Evolutionary conservation across 2,329 filamentous ascomycete species (phyloP).

Genomic region (Sporothrix sp.): DNA sequence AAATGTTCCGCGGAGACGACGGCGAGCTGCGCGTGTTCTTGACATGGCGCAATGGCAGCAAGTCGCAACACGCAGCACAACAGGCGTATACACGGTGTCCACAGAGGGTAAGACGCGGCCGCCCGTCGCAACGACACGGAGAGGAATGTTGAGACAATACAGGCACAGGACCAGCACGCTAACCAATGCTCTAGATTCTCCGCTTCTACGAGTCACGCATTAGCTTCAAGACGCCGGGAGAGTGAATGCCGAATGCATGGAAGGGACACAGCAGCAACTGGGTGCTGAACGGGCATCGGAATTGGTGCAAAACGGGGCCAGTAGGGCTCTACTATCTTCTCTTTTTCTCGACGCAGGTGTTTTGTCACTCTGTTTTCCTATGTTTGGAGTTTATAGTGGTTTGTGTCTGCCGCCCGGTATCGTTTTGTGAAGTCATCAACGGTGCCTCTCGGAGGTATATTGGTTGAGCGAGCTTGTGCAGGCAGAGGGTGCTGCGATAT

Average conservation of each 20-base stretch:
- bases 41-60: conserved; percentile 63
- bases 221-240: conserved; percentile 23
- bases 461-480: too few relatives aligned
- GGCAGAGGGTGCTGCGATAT: too few relatives aligned
- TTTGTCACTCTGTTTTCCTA: background rate
- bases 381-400: background rate
- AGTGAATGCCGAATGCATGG: background rate
- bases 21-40: conserved; percentile 57
- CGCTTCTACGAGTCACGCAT: conserved; percentile 51
- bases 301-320: too few relatives aligned
- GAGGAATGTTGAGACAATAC: too few relatives aligned
- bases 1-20: conserved; percentile 59
- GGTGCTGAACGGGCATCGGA: too few relatives aligned
- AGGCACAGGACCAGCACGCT: background rate
- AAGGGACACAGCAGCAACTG: background rate
- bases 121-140: too few relatives aligned
- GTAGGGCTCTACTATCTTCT: too few relatives aligned
- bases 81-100: conserved; percentile 67
- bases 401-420: too few relatives aligned
- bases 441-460: too few relatives aligned
- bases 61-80: conserved; percentile 61
- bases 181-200: conserved; percentile 37
- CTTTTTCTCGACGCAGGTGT: too few relatives aligned
- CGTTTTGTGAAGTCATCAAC: too few relatives aligned
- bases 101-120: conserved; percentile 48